A percentile compares a stretch with the other conserved stretches of the same genome.
These are phyloP conservation scores for Meyerozyma smithsonii DNA, from an alignment of 1,139 yeast genomes.

Conservation along the genomic window DNA sequence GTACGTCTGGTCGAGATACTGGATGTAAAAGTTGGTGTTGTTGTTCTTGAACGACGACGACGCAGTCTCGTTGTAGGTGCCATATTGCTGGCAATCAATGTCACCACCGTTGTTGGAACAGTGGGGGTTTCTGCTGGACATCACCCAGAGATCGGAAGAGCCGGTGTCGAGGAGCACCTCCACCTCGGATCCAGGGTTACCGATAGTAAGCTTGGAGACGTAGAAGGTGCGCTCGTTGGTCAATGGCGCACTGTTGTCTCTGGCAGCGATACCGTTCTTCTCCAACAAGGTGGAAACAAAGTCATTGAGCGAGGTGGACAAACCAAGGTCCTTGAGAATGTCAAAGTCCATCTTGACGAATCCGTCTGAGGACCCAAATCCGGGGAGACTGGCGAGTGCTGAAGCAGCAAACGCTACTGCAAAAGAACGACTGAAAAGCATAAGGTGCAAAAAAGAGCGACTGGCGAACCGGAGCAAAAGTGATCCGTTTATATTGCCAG, in stretches of 20 bases:
- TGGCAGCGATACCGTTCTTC: neutral
- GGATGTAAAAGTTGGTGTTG: constrained; percentile 31
- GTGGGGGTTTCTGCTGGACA: constrained; percentile 14
- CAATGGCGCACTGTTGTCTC: constrained; percentile 3
- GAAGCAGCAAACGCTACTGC: constrained; percentile 11
- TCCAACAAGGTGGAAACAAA: neutral
- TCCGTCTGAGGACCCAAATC: constrained; percentile 13
- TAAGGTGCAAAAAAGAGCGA: neutral
- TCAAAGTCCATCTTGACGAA: constrained; percentile 19
- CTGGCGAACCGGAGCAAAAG: constrained; percentile 3
- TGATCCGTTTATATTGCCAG: neutral
- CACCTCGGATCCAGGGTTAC: constrained; percentile 50
- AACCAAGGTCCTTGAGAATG: constrained; percentile 16
- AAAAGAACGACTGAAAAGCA: constrained; percentile 13
- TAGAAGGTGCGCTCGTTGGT: constrained; percentile 19
- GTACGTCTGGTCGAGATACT: constrained; percentile 27
- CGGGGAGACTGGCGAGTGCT: constrained; percentile 10
- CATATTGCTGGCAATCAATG: constrained; percentile 34
- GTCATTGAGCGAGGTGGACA: constrained; percentile 5
- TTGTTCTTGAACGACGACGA: constrained; percentile 47
- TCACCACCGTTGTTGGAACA: constrained; percentile 19
- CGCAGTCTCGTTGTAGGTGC: constrained; percentile 43
- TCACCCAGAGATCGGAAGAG: constrained; percentile 65
- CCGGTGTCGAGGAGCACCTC: constrained; percentile 62
- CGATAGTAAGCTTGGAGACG: constrained; percentile 41